These are phyloP conservation scores for Saccharomycopsis sp. DNA, from an alignment of 805 yeast genomes.

Conservation along the genomic window DNA sequence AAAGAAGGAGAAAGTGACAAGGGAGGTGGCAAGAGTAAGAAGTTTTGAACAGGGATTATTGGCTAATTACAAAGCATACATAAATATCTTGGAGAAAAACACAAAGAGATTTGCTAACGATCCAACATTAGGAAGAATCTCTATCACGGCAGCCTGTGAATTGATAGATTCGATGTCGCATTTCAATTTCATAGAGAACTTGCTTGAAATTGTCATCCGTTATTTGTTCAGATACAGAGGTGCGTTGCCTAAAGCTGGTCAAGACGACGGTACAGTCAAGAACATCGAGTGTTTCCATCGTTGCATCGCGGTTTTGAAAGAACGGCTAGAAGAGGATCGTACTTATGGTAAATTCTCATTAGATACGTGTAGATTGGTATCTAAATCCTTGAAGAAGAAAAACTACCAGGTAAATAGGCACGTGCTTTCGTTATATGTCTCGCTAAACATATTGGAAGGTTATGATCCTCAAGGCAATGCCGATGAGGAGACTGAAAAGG, in stretches of 20 bases:
- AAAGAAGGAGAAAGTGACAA: conserved; percentile 72
- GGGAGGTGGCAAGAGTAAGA: conserved; percentile 73
- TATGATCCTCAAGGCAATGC: conserved; percentile 56
- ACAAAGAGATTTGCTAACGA: conserved; percentile 33
- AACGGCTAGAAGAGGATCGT: conserved; percentile 71
- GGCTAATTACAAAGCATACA: conserved; percentile 57
- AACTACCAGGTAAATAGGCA: conserved; percentile 79
- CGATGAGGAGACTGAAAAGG: conserved; percentile 37
- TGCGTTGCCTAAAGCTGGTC: conserved; percentile 9
- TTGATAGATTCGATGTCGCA: conserved; percentile 59
- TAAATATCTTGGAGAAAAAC: conserved; percentile 46
- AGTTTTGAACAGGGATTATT: conserved; percentile 76
- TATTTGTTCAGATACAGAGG: conserved; percentile 50
- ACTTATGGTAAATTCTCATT: conserved; percentile 67
- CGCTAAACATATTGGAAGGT: conserved; percentile 48
- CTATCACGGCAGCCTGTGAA: conserved; percentile 76
- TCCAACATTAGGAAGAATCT: conserved; percentile 43
- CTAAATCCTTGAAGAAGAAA: conserved; percentile 66
- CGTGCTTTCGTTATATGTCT: conserved; percentile 31
- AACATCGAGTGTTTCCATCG: conserved; percentile 36
- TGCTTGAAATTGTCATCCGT: conserved; percentile 59
- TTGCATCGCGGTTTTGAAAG: conserved; percentile 60
- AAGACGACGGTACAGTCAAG: conserved; percentile 6
- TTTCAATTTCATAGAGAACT: conserved; percentile 77
- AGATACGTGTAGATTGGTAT: conserved; percentile 62